Percentiles rank a stretch among this genome's conserved stretches.
Conservation (phyloP, 1,284 basidiomycete species). For the Calocybe gambosa region DNA sequence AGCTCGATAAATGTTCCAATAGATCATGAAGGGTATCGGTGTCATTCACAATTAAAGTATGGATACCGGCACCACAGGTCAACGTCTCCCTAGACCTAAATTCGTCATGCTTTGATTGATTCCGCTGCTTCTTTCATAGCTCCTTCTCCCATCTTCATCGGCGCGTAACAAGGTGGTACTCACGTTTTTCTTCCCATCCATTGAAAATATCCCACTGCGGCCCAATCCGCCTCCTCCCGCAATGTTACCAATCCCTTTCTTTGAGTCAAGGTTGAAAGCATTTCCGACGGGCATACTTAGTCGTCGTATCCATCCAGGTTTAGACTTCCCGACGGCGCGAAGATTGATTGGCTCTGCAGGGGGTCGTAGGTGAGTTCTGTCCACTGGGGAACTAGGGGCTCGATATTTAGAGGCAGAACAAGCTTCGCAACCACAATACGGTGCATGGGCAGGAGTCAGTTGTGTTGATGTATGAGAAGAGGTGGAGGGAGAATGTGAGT, state of each 20-base stretch:
- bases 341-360: slow-evolving; percentile 35
- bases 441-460: slow-evolving; percentile 33
- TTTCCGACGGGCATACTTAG: slow-evolving; percentile 67
- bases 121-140: slow-evolving; percentile 35
- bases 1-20: not conserved
- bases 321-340: slow-evolving; percentile 47
- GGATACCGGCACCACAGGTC: not conserved
- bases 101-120: slow-evolving; percentile 41
- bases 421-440: slow-evolving; percentile 54
- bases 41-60: not conserved
- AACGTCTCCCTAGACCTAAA: slow-evolving; percentile 9
- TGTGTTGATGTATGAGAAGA: slow-evolving; percentile 13
- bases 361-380: slow-evolving; percentile 34
- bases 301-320: slow-evolving; percentile 63
- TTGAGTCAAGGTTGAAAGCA: slow-evolving; percentile 45
- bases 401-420: slow-evolving; percentile 53
- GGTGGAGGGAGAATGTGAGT: slow-evolving; percentile 8
- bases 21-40: not conserved
- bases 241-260: slow-evolving; percentile 27
- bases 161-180: slow-evolving; percentile 27
- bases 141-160: slow-evolving; percentile 39
- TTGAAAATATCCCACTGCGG: slow-evolving; percentile 26
- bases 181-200: slow-evolving; percentile 39
- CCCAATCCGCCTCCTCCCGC: slow-evolving; percentile 14
- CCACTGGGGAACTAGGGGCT: slow-evolving; percentile 21